A percentile compares a stretch with the other conserved stretches of the same genome.
These are phyloP conservation scores for Megacollybia platyphylla DNA, from an alignment of 1,284 basidiomycete species.

Conservation along the genomic window DNA sequence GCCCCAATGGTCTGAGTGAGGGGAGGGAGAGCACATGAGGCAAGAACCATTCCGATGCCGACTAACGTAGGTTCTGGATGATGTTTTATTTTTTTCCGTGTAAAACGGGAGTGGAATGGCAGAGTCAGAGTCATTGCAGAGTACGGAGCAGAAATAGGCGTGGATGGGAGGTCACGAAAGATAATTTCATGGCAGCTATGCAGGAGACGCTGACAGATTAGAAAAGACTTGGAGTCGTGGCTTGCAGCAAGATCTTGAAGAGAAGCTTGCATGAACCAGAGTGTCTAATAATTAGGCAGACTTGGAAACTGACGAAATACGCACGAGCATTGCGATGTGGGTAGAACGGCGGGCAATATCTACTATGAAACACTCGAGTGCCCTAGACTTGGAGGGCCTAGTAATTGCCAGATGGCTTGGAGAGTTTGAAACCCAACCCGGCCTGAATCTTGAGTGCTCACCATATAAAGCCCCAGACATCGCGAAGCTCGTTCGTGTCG, in stretches of 20 bases:
- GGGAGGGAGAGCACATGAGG: slow-evolving; percentile 66
- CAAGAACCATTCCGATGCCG: slow-evolving; percentile 77
- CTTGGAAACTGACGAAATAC: slow-evolving; percentile 21
- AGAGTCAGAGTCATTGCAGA: slow-evolving; percentile 27
- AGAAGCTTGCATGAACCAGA: slow-evolving; percentile 97
- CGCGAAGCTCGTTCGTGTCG: slow-evolving; percentile 72
- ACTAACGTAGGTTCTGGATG: slow-evolving; percentile 69
- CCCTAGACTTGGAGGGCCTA: slow-evolving; percentile 78
- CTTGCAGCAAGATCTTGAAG: slow-evolving; percentile 72
- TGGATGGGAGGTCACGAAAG: slow-evolving; percentile 76
- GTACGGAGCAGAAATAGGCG: slow-evolving; percentile 49
- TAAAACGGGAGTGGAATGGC: slow-evolving; percentile 31
- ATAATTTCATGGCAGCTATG: slow-evolving; percentile 96
- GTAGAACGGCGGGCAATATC: slow-evolving; percentile 81
- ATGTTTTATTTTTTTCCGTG: slow-evolving; percentile 57
- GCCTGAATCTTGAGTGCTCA: slow-evolving; percentile 20
- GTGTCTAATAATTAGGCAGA: slow-evolving; percentile 44
- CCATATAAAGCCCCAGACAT: slow-evolving; percentile 97
- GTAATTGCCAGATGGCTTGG: slow-evolving; percentile 84
- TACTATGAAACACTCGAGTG: slow-evolving; percentile 85
- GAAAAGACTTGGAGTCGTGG: slow-evolving; percentile 70
- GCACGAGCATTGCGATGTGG: slow-evolving; percentile 85
- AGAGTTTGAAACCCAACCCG: slow-evolving; percentile 8
- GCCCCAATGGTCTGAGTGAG: slow-evolving; percentile 66
- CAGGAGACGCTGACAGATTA: slow-evolving; percentile 86